These are phyloP conservation scores for Malassezia sympodialis DNA, from an alignment of 1,284 basidiomycete species.

Conservation along the genomic window DNA sequence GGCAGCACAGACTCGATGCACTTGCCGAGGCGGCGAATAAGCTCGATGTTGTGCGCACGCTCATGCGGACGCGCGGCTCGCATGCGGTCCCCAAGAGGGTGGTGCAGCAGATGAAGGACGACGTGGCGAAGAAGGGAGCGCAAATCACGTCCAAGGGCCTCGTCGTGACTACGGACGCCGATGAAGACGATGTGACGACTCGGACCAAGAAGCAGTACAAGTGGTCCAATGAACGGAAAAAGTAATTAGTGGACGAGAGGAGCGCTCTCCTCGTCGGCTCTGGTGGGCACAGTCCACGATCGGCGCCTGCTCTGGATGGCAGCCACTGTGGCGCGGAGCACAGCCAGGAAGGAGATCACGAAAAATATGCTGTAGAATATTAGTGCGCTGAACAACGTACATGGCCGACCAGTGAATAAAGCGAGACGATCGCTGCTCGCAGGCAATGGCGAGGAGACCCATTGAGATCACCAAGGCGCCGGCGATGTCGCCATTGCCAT, in stretches of 20 bases:
- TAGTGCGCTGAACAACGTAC: constrained; percentile 59
- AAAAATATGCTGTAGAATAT: constrained; percentile 56
- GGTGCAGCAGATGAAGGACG: constrained; percentile 9
- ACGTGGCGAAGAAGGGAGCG: constrained; percentile 8
- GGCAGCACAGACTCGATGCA: constrained; percentile 31
- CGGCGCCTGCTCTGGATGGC: constrained; percentile 52
- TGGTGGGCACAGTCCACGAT: neutral
- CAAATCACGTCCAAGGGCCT: constrained; percentile 8
- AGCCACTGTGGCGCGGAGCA: constrained; percentile 61
- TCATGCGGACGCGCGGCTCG: constrained; percentile 31
- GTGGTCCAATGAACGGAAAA: constrained; percentile 19
- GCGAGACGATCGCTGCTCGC: constrained; percentile 50
- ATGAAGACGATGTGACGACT: neutral
- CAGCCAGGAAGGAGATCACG: constrained; percentile 71
- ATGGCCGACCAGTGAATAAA: constrained; percentile 86
- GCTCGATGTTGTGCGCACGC: constrained; percentile 29
- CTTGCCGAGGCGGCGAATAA: constrained; percentile 29
- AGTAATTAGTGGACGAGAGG: constrained; percentile 53
- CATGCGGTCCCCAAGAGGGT: constrained; percentile 14
- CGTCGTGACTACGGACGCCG: constrained; percentile 1
- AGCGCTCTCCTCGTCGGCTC: constrained; percentile 67
- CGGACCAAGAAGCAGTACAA: constrained; percentile 15
- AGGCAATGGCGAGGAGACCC: constrained; percentile 54
- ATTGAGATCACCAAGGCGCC: constrained; percentile 77
- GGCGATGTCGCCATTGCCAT: constrained; percentile 77